phyloP scores from a whole-genome alignment of 331 rosid genomes.

The Spiraea crenata region DNA sequence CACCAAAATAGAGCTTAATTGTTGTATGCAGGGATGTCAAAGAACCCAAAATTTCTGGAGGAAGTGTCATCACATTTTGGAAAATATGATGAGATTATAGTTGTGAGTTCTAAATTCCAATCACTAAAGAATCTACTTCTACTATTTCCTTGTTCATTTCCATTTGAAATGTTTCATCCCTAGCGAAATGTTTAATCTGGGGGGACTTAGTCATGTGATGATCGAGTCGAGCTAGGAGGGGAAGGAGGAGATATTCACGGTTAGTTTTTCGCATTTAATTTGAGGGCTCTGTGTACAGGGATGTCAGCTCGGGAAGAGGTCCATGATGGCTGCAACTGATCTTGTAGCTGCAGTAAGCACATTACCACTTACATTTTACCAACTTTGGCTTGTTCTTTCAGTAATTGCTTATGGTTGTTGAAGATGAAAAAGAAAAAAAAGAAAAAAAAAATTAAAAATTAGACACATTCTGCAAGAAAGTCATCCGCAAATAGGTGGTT shows the following conservation, averaged over 20 bases:
- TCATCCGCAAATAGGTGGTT: background rate
- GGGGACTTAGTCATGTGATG: no score
- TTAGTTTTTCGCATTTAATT: no score
- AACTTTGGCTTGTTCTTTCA: slow-evolving; percentile 13
- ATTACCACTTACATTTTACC: slow-evolving; percentile 12
- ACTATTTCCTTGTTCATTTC: background rate
- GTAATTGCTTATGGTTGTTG: slow-evolving; percentile 19
- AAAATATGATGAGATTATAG: slow-evolving; percentile 73
- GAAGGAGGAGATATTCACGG: no score
- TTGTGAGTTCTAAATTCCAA: slow-evolving; percentile 50
- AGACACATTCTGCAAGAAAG: slow-evolving; percentile 29
- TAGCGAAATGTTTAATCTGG: background rate
- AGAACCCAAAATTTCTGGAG: slow-evolving; percentile 55
- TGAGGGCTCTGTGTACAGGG: slow-evolving; percentile 42
- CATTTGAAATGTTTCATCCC: background rate
- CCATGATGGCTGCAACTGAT: slow-evolving; percentile 83
- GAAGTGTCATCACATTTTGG: slow-evolving; percentile 55
- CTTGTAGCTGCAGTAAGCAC: slow-evolving; percentile 70
- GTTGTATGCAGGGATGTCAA: slow-evolving; percentile 53
- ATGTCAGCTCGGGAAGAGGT: slow-evolving; percentile 66
- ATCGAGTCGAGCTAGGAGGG: no score
- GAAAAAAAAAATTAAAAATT: no score
- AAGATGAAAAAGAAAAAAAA: slow-evolving; percentile 29
- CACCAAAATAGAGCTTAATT: background rate
- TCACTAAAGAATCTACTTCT: background rate